phyloP scores from a whole-genome alignment of 495 filamentous ascomycete genomes.

The Aspergillus mulundensis region DNA sequence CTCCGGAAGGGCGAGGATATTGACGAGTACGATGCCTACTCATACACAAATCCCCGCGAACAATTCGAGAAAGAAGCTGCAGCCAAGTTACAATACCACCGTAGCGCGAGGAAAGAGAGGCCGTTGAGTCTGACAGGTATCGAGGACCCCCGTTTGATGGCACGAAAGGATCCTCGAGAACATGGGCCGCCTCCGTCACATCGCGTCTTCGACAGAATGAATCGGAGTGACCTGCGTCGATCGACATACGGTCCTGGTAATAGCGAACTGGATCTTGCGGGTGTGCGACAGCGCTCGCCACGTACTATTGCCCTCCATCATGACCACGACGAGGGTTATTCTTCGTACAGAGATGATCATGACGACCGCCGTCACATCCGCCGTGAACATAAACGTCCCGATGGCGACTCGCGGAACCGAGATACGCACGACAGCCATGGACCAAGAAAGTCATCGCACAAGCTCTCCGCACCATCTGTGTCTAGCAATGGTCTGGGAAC shows the following conservation, averaged over 20 bases:
- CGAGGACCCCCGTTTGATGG: constrained; percentile 48
- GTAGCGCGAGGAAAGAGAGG: constrained; percentile 51
- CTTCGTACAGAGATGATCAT: constrained; percentile 26
- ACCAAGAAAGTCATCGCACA: constrained; percentile 18
- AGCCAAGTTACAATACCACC: constrained; percentile 41
- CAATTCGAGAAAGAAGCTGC: constrained; percentile 62
- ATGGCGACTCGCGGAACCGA: constrained; percentile 19
- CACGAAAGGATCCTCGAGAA: constrained; percentile 41
- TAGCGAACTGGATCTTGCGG: constrained; percentile 28
- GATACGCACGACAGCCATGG: constrained; percentile 30
- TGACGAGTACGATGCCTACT: constrained; percentile 58
- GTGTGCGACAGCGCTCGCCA: constrained; percentile 28
- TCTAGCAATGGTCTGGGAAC: constrained; percentile 36
- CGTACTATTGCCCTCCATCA: constrained; percentile 36
- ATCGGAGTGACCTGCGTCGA: constrained; percentile 32
- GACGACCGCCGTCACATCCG: constrained; percentile 23
- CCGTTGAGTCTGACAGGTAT: constrained; percentile 62
- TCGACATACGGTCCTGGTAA: constrained; percentile 26
- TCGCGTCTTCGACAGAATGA: constrained; percentile 59
- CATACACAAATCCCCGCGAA: constrained; percentile 68
- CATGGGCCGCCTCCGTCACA: constrained; percentile 57
- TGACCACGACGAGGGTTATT: constrained; percentile 38
- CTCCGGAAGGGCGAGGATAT: constrained; percentile 54
- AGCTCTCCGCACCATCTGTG: constrained; percentile 20
- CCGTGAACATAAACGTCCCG: constrained; percentile 26